These are phyloP conservation scores for Heracleum sosnowskyi DNA, from an alignment of 129 eudicot genomes.

Conservation along the genomic window DNA sequence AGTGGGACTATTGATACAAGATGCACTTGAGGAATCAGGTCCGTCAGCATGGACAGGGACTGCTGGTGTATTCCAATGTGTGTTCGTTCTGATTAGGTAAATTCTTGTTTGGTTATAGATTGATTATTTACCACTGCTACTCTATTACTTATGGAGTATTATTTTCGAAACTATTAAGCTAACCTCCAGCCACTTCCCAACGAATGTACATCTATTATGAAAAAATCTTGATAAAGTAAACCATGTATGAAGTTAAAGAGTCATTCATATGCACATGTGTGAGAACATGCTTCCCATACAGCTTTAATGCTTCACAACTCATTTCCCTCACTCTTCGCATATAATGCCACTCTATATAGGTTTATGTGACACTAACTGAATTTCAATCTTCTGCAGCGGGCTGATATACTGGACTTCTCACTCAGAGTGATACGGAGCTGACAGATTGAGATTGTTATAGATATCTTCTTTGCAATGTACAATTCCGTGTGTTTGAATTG, in stretches of 20 bases:
- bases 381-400: neutral
- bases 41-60: slow-evolving; percentile 97
- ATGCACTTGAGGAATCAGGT: slow-evolving; percentile 65
- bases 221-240: neutral
- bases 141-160: neutral
- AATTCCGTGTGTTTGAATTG: neutral
- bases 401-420: slow-evolving; percentile 7
- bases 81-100: slow-evolving; percentile 80
- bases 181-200: neutral
- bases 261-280: neutral
- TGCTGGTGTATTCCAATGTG: slow-evolving; percentile 95
- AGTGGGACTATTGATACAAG: slow-evolving; percentile 89
- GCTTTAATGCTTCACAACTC: neutral
- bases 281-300: too few species aligned
- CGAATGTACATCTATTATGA: neutral
- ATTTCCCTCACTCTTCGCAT: neutral
- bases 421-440: slow-evolving; percentile 1
- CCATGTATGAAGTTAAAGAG: neutral
- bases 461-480: neutral
- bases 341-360: neutral
- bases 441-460: neutral
- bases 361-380: neutral
- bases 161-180: neutral
- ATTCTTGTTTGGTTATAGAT: neutral
- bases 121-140: neutral